These are phyloP conservation scores for Forsythia viridissima DNA, from an alignment of 257 asterid species.

Conservation along the genomic window DNA sequence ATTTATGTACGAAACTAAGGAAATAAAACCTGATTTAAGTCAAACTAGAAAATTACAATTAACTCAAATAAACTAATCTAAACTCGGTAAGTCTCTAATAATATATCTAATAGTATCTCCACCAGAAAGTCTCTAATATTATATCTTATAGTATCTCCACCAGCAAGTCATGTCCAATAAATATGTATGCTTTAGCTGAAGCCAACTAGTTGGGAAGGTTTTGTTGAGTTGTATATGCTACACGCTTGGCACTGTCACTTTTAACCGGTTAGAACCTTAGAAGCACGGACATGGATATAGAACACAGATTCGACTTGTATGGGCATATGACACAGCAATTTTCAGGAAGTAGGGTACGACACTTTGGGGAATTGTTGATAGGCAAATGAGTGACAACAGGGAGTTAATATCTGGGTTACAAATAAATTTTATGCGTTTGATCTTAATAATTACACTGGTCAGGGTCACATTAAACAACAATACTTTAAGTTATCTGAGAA, in stretches of 20 bases:
- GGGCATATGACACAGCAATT: neutral
- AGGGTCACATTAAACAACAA: neutral
- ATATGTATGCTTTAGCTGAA: neutral
- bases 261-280: neutral
- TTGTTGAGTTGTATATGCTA: neutral
- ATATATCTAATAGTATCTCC: no score
- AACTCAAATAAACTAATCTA: no score
- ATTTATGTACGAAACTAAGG: no score
- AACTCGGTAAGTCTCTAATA: no score
- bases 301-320: neutral
- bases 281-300: neutral
- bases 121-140: no score
- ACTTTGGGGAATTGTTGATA: neutral
- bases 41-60: no score
- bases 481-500: neutral
- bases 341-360: neutral
- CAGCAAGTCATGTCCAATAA: neutral
- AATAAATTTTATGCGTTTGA: neutral
- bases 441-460: neutral
- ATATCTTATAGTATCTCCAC: no score
- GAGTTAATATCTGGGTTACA: neutral
- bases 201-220: neutral
- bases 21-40: no score
- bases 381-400: neutral
- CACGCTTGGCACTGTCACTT: neutral